Base-by-base conservation (phyloP, 1,284 basidiomycete species). In the Heterobasidion annosum region DNA sequence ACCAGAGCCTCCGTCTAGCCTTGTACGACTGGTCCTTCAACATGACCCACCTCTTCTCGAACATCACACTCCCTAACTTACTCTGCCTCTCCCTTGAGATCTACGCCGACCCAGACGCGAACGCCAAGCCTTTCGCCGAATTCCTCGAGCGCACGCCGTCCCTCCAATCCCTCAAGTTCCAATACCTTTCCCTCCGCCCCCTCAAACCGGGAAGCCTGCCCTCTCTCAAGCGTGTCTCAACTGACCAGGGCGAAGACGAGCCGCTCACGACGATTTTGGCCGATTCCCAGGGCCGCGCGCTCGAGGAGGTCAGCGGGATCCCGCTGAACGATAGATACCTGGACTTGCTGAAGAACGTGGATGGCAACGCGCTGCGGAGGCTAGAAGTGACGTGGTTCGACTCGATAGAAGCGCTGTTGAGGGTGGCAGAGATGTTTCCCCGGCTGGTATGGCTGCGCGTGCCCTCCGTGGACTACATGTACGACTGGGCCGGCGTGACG, bases 351-450 rank as follows among this genome's bases (percentile, higher is more conserved):
- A 34, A n/a, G 9, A 35, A 44, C 3, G 52, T 58, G 34, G 52
- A 54, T 35, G 25, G 48, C 2, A 43, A 50, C 8, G 18, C 53
- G 15, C 49, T 58, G 48, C 37, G 51, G 37, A 44, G 8, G n/a
- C 53, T 57, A n/a, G 56, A 59, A n/a, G 37, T 59, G 25, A 16
- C n/a, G 2, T 37, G 44, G 6, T 59, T 59, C 43, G 54, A 55
- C 16, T 47, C 18, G 37, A 33, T 57, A 15, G 42, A 42, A 1
- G 8, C 49, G 34, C 46, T 59, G 32, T 35, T 50, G 43, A 46
- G 49, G 15, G 52, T 48, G 5, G 52, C 51, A 15, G 19, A 35
- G 10, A 25, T 57, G 35, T 56, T 59, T 32, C 32, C 51, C 1
- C 19, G 33, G 45, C 19, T 59, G 19, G 35, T 35, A 1, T 57